phyloP scores from a whole-genome alignment of 306 rosid species.

The Prunus salicina region DNA sequence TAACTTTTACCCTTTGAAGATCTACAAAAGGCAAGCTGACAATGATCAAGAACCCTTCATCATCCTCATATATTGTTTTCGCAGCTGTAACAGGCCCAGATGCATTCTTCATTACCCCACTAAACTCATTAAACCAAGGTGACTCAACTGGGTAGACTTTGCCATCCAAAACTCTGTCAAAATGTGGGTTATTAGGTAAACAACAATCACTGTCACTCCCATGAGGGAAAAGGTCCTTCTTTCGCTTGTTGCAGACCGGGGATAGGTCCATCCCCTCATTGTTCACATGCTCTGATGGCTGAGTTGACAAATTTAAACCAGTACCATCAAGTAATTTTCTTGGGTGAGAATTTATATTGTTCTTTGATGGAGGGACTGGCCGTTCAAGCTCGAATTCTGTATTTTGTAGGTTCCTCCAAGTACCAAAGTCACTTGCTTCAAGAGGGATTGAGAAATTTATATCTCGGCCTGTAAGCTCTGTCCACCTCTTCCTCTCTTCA shows the following conservation, averaged over 20 bases:
- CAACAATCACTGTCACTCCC: slow-evolving; percentile 43
- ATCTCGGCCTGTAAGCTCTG: slow-evolving; percentile 65
- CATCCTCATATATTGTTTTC: slow-evolving; percentile 59
- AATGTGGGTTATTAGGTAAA: slow-evolving; percentile 34
- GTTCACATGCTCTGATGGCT: slow-evolving; percentile 36
- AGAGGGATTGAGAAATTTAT: slow-evolving; percentile 46
- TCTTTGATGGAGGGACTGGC: slow-evolving; percentile 40
- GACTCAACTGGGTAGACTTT: slow-evolving; percentile 40
- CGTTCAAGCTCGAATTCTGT: slow-evolving; percentile 53
- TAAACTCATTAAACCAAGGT: slow-evolving; percentile 49
- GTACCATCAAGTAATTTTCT: slow-evolving; percentile 57
- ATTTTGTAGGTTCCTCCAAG: slow-evolving; percentile 57
- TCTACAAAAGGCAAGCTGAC: slow-evolving; percentile 59
- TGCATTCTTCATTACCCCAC: slow-evolving; percentile 50
- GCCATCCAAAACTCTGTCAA: slow-evolving; percentile 34
- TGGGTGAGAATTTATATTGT: slow-evolving; percentile 28
- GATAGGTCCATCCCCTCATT: slow-evolving; percentile 41
- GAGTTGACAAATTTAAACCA: slow-evolving; percentile 55
- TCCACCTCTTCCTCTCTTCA: slow-evolving; percentile 56
- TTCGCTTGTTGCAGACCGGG: slow-evolving; percentile 39
- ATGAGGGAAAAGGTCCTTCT: slow-evolving; percentile 48
- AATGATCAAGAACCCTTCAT: slow-evolving; percentile 50
- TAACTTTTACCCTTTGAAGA: slow-evolving; percentile 56
- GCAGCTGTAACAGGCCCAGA: slow-evolving; percentile 59
- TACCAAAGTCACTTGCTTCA: slow-evolving; percentile 62